Evolutionary conservation across 305 asterid species (phyloP).

Genomic region (Fraxinus dipetala): DNA sequence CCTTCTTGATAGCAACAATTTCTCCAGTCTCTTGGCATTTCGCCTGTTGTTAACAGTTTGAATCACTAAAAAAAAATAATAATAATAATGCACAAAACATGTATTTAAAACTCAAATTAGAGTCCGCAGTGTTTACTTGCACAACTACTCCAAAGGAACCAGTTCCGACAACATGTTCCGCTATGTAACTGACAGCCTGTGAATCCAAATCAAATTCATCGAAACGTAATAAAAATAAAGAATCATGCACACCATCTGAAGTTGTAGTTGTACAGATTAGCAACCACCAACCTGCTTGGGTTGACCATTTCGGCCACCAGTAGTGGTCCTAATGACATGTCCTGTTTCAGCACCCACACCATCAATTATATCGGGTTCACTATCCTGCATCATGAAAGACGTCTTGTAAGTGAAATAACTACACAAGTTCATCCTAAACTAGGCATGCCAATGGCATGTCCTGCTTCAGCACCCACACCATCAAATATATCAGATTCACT

Average conservation of each 20-base stretch:
- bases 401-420: background rate
- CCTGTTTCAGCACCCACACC: constrained; percentile 95
- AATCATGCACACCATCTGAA: constrained; percentile 25
- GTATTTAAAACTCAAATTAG: constrained; percentile 7
- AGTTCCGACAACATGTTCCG: constrained; percentile 96
- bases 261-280: constrained; percentile 21
- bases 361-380: constrained; percentile 87
- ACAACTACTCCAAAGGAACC: constrained; percentile 97
- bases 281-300: constrained; percentile 68
- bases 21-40: constrained; percentile 96
- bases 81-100: constrained; percentile 8
- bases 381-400: constrained; percentile 57
- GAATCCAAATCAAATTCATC: constrained; percentile 29
- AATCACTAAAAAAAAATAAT: constrained; percentile 7
- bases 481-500: constrained; percentile 88
- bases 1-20: constrained; percentile 93
- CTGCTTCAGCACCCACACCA: constrained; percentile 89
- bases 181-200: constrained; percentile 83
- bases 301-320: constrained; percentile 94
- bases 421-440: background rate
- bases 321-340: constrained; percentile 75
- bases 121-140: constrained; percentile 53
- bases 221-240: constrained; percentile 15
- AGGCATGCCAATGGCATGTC: constrained; percentile 57
- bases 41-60: constrained; percentile 50